phyloP scores from a whole-genome alignment of 2,329 filamentous ascomycete species.

The Chalara sp. region DNA sequence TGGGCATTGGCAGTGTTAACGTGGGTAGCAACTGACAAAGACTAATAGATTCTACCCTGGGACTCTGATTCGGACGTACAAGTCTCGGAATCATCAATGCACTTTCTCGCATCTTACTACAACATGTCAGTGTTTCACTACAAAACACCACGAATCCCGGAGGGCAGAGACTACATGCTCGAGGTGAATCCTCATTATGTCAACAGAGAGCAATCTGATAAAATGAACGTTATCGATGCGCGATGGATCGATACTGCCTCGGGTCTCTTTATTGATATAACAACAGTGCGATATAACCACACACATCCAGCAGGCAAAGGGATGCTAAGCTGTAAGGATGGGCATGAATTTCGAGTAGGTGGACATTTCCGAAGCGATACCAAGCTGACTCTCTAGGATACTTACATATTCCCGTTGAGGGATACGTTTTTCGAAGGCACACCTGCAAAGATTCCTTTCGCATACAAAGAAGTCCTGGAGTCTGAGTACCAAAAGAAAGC shows the following conservation, averaged over 20 bases:
- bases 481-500: conserved; percentile 50
- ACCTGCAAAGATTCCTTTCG: conserved; percentile 57
- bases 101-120: conserved; percentile 45
- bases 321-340: conserved; percentile 44
- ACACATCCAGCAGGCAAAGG: conserved; percentile 35
- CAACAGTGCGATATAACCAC: conserved; percentile 48
- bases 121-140: conserved; percentile 31
- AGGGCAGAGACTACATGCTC: conserved; percentile 56
- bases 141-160: conserved; percentile 24
- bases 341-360: conserved; percentile 41
- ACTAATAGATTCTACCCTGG: conserved; percentile 60
- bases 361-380: neutral
- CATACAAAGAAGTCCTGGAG: conserved; percentile 50
- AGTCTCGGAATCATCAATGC: conserved; percentile 43
- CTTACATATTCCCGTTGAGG: conserved; percentile 62
- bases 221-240: conserved; percentile 75
- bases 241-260: conserved; percentile 73
- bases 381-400: conserved; percentile 31
- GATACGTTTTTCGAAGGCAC: conserved; percentile 63
- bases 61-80: conserved; percentile 69
- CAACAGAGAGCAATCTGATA: conserved; percentile 55
- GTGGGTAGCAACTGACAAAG: neutral
- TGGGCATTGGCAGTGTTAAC: neutral
- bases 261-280: conserved; percentile 80
- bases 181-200: conserved; percentile 70